phyloP scores from a whole-genome alignment of 2,329 filamentous ascomycete genomes.

The Tolypocladium sp. region DNA sequence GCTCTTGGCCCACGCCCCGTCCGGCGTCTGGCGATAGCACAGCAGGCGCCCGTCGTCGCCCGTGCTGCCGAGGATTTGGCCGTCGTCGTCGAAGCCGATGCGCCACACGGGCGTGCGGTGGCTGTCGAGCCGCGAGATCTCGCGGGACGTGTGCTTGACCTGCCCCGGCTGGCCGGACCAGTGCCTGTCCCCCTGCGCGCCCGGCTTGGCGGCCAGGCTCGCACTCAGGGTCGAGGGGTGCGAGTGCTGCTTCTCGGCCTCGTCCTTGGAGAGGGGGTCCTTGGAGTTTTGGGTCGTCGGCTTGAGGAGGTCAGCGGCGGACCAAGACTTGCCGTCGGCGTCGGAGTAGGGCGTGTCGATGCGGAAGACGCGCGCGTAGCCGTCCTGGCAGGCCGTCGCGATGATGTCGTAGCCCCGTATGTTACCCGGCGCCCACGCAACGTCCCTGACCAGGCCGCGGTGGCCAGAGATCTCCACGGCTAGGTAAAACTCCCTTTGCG shows the following conservation, averaged over 20 bases:
- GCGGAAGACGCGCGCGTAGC: slow-evolving; percentile 80
- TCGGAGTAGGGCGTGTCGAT: slow-evolving; percentile 49
- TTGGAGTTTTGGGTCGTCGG: slow-evolving; percentile 16
- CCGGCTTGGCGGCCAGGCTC: slow-evolving; percentile 43
- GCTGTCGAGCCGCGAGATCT: slow-evolving; percentile 58
- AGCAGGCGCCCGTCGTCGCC: slow-evolving; percentile 64
- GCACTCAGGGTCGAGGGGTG: slow-evolving; percentile 40
- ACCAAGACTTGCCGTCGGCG: slow-evolving; percentile 42
- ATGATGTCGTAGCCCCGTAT: slow-evolving; percentile 84
- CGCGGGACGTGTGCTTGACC: slow-evolving; percentile 51
- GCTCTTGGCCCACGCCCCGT: slow-evolving; percentile 50
- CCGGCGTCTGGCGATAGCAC: slow-evolving; percentile 51
- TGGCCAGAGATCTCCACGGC: slow-evolving; percentile 70
- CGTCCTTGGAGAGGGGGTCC: slow-evolving; percentile 19
- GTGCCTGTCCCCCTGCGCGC: slow-evolving; percentile 35
- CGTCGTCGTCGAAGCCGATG: slow-evolving; percentile 60
- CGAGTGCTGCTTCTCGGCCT: slow-evolving; percentile 15
- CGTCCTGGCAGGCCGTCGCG: slow-evolving; percentile 89
- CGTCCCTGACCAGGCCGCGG: slow-evolving; percentile 69
- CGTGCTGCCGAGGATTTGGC: slow-evolving; percentile 65
- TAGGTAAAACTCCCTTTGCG: slow-evolving; percentile 72
- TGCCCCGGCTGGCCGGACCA: slow-evolving; percentile 54
- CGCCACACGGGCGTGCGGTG: slow-evolving; percentile 68
- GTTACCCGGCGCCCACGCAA: slow-evolving; percentile 88
- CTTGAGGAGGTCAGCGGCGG: slow-evolving; percentile 33